Conservation (phyloP, 257 asterid species). For the Cynanchum wilfordii region DNA sequence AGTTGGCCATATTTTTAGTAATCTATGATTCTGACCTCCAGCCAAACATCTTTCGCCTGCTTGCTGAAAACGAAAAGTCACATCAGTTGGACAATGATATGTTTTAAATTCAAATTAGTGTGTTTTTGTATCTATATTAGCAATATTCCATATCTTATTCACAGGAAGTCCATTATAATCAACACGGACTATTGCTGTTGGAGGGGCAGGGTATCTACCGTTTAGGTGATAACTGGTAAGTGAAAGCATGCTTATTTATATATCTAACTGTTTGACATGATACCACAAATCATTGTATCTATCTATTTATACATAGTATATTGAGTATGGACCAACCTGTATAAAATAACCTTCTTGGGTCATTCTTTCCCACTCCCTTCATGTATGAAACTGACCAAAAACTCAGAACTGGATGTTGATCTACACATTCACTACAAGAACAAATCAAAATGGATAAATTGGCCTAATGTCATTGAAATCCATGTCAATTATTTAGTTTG, state of each 20-base stretch:
- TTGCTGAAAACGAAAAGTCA: constrained; percentile 1
- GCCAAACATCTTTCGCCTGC: background rate
- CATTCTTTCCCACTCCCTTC: background rate
- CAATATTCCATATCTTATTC: constrained; percentile 15
- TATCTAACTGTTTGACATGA: background rate
- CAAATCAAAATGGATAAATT: background rate
- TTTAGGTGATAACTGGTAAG: constrained; percentile 86
- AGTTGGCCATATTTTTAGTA: background rate
- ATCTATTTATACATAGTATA: background rate
- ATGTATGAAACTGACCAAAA: background rate
- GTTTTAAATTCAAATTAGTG: background rate
- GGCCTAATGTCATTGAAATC: background rate
- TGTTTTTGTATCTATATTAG: constrained; percentile 2
- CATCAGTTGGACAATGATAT: background rate
- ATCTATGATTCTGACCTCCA: background rate
- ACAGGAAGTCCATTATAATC: constrained; percentile 96
- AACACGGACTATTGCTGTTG: constrained; percentile 86
- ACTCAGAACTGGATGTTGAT: background rate
- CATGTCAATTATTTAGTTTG: background rate
- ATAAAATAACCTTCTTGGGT: background rate
- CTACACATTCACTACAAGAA: background rate
- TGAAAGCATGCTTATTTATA: background rate
- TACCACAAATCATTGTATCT: background rate
- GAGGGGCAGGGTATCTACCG: constrained; percentile 98
- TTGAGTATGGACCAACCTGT: background rate